Evolutionary conservation across 768 basidiomycete genomes (phyloP).

Genomic region (Mycena vitilis): DNA sequence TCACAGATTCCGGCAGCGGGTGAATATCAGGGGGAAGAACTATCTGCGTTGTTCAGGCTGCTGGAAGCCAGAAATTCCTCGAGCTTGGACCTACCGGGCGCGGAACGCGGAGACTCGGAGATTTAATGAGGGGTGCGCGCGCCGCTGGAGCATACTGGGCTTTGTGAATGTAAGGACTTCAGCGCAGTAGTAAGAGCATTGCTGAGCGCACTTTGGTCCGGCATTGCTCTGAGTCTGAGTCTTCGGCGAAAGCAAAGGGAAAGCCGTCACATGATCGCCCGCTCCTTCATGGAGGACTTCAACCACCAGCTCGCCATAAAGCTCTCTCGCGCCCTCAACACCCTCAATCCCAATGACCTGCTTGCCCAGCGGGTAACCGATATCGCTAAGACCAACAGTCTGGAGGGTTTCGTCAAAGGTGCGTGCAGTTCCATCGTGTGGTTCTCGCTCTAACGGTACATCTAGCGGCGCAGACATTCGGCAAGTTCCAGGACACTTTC

Average conservation of each 20-base stretch:
- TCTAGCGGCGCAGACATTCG: slow-evolving; percentile 82
- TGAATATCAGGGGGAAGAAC: slow-evolving; percentile 92
- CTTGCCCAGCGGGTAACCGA: slow-evolving; percentile 84
- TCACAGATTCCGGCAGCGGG: slow-evolving; percentile 91
- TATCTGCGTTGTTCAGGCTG: slow-evolving; percentile 61
- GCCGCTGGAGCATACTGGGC: slow-evolving; percentile 85
- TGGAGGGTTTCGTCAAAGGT: slow-evolving; percentile 79
- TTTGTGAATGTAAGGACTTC: slow-evolving; percentile 34
- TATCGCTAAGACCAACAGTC: slow-evolving; percentile 77
- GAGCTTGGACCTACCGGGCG: slow-evolving; percentile 64
- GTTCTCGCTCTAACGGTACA: slow-evolving; percentile 14
- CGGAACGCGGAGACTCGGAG: slow-evolving; percentile 90
- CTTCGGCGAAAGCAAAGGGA: background rate
- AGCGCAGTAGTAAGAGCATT: background rate
- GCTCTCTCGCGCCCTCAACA: slow-evolving; percentile 84
- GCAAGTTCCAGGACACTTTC: slow-evolving; percentile 86
- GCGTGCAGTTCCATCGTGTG: slow-evolving; percentile 25
- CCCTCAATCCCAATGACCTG: slow-evolving; percentile 84
- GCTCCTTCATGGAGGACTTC: slow-evolving; percentile 49
- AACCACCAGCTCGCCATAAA: slow-evolving; percentile 80
- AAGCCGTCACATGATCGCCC: background rate
- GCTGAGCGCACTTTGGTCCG: slow-evolving; percentile 28
- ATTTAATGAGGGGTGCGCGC: slow-evolving; percentile 89
- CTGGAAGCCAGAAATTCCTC: background rate
- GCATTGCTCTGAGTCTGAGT: no score